phyloP scores from a whole-genome alignment of 805 yeast genomes.

The Dipodascopsis uninucleata region DNA sequence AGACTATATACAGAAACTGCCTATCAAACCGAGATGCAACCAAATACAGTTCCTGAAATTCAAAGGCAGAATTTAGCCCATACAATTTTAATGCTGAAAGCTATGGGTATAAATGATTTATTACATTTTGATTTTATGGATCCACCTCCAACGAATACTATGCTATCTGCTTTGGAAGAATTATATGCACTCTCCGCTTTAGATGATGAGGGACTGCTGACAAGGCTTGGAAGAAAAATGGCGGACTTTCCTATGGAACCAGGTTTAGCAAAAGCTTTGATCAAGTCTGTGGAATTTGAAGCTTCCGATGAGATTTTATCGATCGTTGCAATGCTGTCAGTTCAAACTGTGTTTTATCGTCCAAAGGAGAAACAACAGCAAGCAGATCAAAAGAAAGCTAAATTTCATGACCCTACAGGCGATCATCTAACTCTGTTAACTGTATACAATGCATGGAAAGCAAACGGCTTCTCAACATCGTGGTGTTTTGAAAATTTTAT shows the following conservation, averaged over 20 bases:
- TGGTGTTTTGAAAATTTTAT: conserved; percentile 87
- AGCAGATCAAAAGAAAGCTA: conserved; percentile 61
- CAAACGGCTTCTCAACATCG: conserved; percentile 57
- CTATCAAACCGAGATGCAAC: conserved; percentile 69
- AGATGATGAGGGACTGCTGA: conserved; percentile 71
- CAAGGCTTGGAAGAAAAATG: conserved; percentile 77
- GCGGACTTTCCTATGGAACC: conserved; percentile 92
- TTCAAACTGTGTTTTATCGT: conserved; percentile 64
- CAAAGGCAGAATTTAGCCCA: conserved; percentile 74
- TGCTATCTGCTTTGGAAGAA: conserved; percentile 72
- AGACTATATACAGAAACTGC: conserved; percentile 83
- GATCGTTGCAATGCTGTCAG: conserved; percentile 79
- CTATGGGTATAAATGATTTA: conserved; percentile 81
- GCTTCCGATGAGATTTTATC: conserved; percentile 69
- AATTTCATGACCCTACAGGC: conserved; percentile 56
- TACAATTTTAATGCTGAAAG: conserved; percentile 69
- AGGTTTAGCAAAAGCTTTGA: conserved; percentile 71
- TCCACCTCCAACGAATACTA: conserved; percentile 69
- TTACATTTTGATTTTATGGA: conserved; percentile 87
- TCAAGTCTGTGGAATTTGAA: conserved; percentile 55
- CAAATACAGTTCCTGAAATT: conserved; percentile 88
- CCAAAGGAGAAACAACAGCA: conserved; percentile 61
- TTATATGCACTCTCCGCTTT: conserved; percentile 86
- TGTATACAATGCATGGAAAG: conserved; percentile 73
- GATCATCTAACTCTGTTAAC: conserved; percentile 77